A percentile compares a stretch with the other conserved stretches of the same genome.
Conservation (phyloP, 208 protist genomes). For the Acanthamoeba lugdunensis region DNA sequence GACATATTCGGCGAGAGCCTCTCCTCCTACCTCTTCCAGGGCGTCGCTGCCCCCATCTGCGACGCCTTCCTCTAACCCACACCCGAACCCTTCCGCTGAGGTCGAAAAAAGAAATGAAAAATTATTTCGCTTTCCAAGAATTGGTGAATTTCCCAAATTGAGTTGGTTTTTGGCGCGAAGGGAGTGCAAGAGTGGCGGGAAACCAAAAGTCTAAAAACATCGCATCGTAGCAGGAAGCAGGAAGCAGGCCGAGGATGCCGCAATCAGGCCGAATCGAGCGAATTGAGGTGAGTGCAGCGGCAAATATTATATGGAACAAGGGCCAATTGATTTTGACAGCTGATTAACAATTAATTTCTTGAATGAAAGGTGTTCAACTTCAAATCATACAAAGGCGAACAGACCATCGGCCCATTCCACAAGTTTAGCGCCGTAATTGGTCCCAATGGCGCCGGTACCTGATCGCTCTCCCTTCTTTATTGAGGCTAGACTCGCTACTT, state of each 20-base stretch:
- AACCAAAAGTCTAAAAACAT: neutral
- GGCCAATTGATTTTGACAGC: too few relatives aligned
- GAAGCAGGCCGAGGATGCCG: neutral
- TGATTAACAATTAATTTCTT: neutral
- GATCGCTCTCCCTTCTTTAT: neutral
- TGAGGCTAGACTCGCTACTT: neutral
- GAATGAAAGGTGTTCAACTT: conserved; percentile 95
- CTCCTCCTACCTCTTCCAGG: conserved; percentile 43
- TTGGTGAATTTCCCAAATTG: too few relatives aligned
- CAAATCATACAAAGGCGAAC: conserved; percentile 96
- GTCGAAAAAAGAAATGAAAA: neutral
- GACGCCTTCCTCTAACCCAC: neutral
- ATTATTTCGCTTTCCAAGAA: too few relatives aligned
- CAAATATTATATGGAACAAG: neutral
- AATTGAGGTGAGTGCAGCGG: neutral
- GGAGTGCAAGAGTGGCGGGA: neutral
- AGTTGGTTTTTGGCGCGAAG: neutral
- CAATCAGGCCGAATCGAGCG: conserved; percentile 28
- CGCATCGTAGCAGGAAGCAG: neutral
- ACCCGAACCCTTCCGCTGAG: neutral
- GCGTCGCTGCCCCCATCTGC: neutral
- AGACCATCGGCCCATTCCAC: conserved; percentile 95
- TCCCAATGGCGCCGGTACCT: conserved; percentile 95
- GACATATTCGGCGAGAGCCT: conserved; percentile 76
- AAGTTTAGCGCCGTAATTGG: conserved; percentile 98